A percentile compares a stretch with the other conserved stretches of the same genome.
phyloP scores from a whole-genome alignment of 139 green algal genomes.

The Chlorella vulgaris region DNA sequence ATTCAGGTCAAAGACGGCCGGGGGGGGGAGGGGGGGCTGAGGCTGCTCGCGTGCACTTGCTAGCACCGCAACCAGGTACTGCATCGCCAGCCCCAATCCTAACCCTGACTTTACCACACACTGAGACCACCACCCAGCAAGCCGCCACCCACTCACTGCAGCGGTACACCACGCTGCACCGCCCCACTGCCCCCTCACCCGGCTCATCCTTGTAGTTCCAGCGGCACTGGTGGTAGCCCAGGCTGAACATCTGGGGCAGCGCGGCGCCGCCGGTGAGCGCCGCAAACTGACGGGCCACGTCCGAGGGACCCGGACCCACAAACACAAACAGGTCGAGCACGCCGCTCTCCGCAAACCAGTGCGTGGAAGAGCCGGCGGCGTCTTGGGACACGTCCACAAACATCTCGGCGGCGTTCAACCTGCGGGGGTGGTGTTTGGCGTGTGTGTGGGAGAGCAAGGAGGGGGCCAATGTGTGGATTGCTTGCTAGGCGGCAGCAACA shows the following conservation, averaged over 20 bases:
- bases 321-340: slow-evolving; percentile 97
- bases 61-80: too few species aligned
- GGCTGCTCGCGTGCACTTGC: too few species aligned
- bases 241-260: slow-evolving; percentile 93
- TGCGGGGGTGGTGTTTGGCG: slow-evolving; percentile 25
- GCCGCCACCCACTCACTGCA: not conserved
- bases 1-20: too few species aligned
- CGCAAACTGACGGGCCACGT: slow-evolving; percentile 81
- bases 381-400: slow-evolving; percentile 89
- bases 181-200: not conserved
- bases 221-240: slow-evolving; percentile 98
- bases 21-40: not conserved
- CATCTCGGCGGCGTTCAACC: slow-evolving; percentile 98
- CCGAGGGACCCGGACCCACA: slow-evolving; percentile 65
- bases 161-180: not conserved
- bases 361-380: slow-evolving; percentile 54
- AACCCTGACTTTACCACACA: not conserved
- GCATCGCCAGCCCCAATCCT: too few species aligned
- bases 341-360: slow-evolving; percentile 96
- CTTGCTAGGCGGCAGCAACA: too few species aligned
- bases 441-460: slow-evolving; percentile 9
- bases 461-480: too few species aligned
- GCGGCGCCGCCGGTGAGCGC: slow-evolving; percentile 85
- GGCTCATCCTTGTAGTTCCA: slow-evolving; percentile 98
- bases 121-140: not conserved